Evolutionary conservation across 2,329 filamentous ascomycete species (phyloP), one percentile per base, ranked within the genome.

Genomic region (Lithohypha guttulata): DNA sequence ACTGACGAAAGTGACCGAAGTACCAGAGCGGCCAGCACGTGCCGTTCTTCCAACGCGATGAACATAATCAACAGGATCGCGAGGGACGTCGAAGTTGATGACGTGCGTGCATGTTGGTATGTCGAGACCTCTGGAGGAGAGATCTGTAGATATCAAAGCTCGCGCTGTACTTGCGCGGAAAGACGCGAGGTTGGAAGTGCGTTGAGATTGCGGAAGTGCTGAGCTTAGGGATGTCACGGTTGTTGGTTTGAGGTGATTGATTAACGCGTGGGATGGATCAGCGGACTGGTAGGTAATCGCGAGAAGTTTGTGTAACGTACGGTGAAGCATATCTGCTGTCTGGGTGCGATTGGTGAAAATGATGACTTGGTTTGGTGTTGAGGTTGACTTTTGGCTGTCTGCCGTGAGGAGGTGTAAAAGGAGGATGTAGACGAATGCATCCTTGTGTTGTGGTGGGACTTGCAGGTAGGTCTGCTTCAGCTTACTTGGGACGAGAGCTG

Each of bases 61-160:
- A 49, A 98, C 91, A 59, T 98, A 98, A 61, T 95, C 89, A 58
- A 95, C 87, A 2, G 89, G 85, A 56, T 95, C 85, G n/a, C 89
- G 78, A 0, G 91, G 91, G 1, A 98, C 77, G 57, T 98, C 91
- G 61, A 87, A 98, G 62, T 98, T 96, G 55, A 98, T 67, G 2
- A 98, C 91, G 11, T 96, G 63, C 39, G 75, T 80, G 5, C 96
- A 89, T 50, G 86, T 83, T 1, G 89, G 89, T 45, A 98, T 95
- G 64, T 98, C 91, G 3, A 98, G 74, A 70, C 91, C 91, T 59
- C 91, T 76, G 14, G 86, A 84, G 1, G 91, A 91, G 10, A 98
- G 87, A 57, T 98, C 91, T 0, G 91, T 98, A 1, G 91, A 89
- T 8, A 98, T 83, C 1, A 98, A 73, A 41, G 98, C 82, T 10